Evolutionary conservation across 345 rosid species (phyloP).

Genomic region (Rhodamnia rubescens): DNA sequence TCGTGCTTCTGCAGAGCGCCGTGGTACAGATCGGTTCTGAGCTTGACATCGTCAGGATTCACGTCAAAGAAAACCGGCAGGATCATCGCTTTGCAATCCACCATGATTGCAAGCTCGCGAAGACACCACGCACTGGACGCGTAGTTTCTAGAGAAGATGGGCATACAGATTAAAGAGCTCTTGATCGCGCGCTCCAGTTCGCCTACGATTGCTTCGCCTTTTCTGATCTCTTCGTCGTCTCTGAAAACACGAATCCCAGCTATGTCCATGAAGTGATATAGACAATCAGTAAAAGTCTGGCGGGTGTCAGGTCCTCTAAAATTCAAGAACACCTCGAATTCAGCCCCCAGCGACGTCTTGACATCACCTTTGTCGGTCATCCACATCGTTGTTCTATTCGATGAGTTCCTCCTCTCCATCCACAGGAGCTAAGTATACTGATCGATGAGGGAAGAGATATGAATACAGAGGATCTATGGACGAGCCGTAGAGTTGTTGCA

Average conservation of each 20-base stretch:
- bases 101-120: background rate
- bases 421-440: background rate
- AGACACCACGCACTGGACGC: background rate
- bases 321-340: background rate
- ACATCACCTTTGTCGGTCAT: background rate
- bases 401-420: background rate
- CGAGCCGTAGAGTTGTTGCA: background rate
- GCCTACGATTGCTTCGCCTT: fast-evolving
- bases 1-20: background rate
- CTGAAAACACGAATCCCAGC: background rate
- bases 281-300: background rate
- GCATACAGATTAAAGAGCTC: background rate
- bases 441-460: background rate
- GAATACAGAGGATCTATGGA: background rate
- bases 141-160: background rate
- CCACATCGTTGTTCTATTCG: background rate
- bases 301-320: background rate
- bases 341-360: fast-evolving
- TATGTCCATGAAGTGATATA: background rate
- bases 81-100: background rate
- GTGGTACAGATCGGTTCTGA: background rate
- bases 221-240: background rate
- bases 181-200: background rate
- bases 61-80: background rate
- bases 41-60: background rate